phyloP scores from a whole-genome alignment of 2,329 filamentous ascomycete genomes.

The Onygenales sp. region DNA sequence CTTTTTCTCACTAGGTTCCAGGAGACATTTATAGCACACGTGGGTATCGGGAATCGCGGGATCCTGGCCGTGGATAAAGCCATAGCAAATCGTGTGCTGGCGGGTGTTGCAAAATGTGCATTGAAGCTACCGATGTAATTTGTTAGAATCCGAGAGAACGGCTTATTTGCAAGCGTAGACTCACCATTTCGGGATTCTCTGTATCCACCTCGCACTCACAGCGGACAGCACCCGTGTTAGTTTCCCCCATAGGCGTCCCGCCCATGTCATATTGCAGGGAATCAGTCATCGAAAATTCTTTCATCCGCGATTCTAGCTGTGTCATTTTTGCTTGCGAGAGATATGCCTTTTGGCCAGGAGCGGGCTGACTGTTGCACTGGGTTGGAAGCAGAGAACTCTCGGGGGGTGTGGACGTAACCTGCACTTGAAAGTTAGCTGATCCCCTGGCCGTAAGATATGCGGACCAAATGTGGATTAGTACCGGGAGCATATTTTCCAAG shows the following conservation, averaged over 20 bases:
- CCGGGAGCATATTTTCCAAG: slow-evolving; percentile 24
- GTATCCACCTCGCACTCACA: slow-evolving; percentile 35
- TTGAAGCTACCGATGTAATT: slow-evolving; percentile 24
- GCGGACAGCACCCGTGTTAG: slow-evolving; percentile 11
- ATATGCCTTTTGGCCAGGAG: slow-evolving; percentile 5
- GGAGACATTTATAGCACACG: slow-evolving; percentile 39
- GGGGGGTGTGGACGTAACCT: slow-evolving; percentile 14
- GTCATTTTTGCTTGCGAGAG: slow-evolving; percentile 13
- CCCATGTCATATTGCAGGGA: neutral
- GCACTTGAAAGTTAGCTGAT: slow-evolving; percentile 6
- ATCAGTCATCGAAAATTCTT: neutral
- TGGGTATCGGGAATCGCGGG: slow-evolving; percentile 32
- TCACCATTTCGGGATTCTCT: slow-evolving; percentile 35
- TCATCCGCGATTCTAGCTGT: slow-evolving; percentile 11
- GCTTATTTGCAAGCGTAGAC: slow-evolving; percentile 7
- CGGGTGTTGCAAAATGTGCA: slow-evolving; percentile 36
- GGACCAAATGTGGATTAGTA: slow-evolving; percentile 5
- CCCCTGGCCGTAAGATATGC: neutral
- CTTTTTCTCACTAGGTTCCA: slow-evolving; percentile 20
- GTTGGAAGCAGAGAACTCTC: slow-evolving; percentile 22
- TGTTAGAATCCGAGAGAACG: neutral
- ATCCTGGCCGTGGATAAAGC: slow-evolving; percentile 30
- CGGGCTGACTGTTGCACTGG: slow-evolving; percentile 11
- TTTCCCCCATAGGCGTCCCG: neutral
- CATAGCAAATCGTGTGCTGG: slow-evolving; percentile 41